These are phyloP conservation scores for Cutaneotrichosporon dermatis DNA, from an alignment of 1,284 basidiomycete genomes.

Conservation along the genomic window DNA sequence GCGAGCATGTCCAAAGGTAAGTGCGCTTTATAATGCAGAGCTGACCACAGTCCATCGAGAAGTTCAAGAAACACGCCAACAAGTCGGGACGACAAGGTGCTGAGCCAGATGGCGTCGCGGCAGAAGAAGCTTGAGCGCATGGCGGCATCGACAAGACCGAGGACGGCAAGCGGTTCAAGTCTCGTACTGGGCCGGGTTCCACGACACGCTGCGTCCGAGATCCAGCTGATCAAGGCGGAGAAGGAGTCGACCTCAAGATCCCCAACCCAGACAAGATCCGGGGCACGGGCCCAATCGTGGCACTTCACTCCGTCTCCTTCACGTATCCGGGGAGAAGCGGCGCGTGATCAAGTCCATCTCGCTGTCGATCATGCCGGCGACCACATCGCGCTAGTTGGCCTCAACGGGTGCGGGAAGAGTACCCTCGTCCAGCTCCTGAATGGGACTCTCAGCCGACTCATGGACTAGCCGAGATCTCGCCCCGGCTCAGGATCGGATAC, in stretches of 20 bases:
- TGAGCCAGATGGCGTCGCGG: constrained; percentile 53
- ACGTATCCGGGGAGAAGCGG: constrained; percentile 47
- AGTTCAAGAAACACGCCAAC: constrained; percentile 18
- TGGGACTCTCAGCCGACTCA: constrained; percentile 54
- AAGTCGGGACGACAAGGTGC: constrained; percentile 17
- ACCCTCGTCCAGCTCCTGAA: constrained; percentile 60
- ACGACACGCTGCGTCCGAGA: constrained; percentile 52
- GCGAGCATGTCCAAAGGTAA: constrained; percentile 45
- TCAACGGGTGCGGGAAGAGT: constrained; percentile 59
- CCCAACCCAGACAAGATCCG: constrained; percentile 52
- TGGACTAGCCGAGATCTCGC: constrained; percentile 60
- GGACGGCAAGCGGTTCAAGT: constrained; percentile 60
- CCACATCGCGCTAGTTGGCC: constrained; percentile 60
- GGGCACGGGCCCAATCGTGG: constrained; percentile 56
- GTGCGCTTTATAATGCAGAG: not conserved
- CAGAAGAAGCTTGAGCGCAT: constrained; percentile 62
- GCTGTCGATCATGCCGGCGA: constrained; percentile 58
- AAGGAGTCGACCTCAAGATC: constrained; percentile 53
- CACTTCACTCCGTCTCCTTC: constrained; percentile 55
- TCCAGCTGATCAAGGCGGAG: constrained; percentile 55
- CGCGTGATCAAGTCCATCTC: constrained; percentile 55
- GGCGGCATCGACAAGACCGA: constrained; percentile 55
- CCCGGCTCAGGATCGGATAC: constrained; percentile 56
- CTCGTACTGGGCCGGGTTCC: constrained; percentile 55
- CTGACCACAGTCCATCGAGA: constrained; percentile 6